Evolutionary conservation across 208 protist species (phyloP), one percentile per base, ranked within the genome.

Genomic region (Leishmania martiniquensis): DNA sequence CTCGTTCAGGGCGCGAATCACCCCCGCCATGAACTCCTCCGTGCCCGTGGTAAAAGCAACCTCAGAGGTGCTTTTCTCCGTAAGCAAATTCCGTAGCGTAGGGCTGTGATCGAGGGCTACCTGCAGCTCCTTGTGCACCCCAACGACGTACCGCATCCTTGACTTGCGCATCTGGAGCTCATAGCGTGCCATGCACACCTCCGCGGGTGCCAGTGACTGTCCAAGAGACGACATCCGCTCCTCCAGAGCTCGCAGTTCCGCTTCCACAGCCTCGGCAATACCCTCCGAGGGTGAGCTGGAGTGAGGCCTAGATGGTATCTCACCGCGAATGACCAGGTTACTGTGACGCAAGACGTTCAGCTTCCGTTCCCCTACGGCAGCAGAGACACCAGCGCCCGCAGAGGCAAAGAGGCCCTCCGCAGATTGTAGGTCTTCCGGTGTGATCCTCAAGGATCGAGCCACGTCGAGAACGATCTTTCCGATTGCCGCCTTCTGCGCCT

Each of bases 61-160:
- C 37, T 49, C 52, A 52, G 69, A 2, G 2, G 25, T 47, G 2
- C 4, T 29, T 39, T 51, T 67, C 72, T 78, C 54, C 45, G 4
- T 6, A 1, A 77, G 52, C 22, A 9, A 13, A 25, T 66, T 22
- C 2, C 54, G 59, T 20, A 94, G 72, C 9, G 73, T 39, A 15
- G 73, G 67, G 52, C 86, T 88, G 47, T 55, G 52, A 67, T 96
- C 86, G 12, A 97, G 75, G 9, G 90, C 88, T 1, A 77, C 22
- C 73, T 93, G 87, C 32, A 97, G 60, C 39, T 96, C 91, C 65
- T 74, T 81, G 75, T 97, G 92, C 29, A 97, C 72, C 4, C 94
- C 94, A 4, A 97, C 91, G 29, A 94, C 85, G 75, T 97, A 97
- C 15, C 94, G 92, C 92, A 97, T 93, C 39, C 75, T 86, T 25